Percentiles rank a stretch among this genome's conserved stretches.
Evolutionary conservation across 1,284 basidiomycete genomes (phyloP).

Genomic region (Malassezia vespertilionis): DNA sequence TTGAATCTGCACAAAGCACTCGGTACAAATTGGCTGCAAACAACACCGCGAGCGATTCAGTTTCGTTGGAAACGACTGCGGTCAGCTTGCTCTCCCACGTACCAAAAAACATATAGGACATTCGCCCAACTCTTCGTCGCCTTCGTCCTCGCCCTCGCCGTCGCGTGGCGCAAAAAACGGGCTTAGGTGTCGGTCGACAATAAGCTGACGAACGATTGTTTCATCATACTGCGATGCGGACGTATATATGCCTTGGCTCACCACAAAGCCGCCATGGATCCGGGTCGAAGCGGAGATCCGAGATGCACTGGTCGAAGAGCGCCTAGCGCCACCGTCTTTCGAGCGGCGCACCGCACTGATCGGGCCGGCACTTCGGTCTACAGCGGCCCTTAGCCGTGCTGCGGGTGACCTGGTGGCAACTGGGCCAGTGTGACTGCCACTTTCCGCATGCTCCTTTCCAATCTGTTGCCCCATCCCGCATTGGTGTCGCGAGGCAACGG

Average conservation of each 20-base stretch:
- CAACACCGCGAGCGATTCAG: slow-evolving; percentile 92
- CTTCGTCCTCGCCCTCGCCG: slow-evolving; percentile 62
- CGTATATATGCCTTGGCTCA: slow-evolving; percentile 77
- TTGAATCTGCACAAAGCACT: slow-evolving; percentile 99
- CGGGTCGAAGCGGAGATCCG: slow-evolving; percentile 23
- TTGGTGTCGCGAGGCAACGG: too few relatives aligned
- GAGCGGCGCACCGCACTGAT: not conserved
- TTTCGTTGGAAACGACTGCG: slow-evolving; percentile 29
- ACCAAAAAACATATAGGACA: slow-evolving; percentile 99
- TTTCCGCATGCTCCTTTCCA: too few relatives aligned
- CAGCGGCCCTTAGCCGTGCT: not conserved
- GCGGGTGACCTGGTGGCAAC: not conserved
- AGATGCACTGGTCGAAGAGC: too few relatives aligned
- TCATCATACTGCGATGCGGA: slow-evolving; percentile 75
- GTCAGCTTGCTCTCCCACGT: slow-evolving; percentile 48
- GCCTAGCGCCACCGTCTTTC: not conserved
- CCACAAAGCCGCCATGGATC: slow-evolving; percentile 60
- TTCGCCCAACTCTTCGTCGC: slow-evolving; percentile 64
- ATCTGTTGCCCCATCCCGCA: too few relatives aligned
- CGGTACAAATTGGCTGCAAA: slow-evolving; percentile 94
- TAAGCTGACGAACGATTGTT: slow-evolving; percentile 69
- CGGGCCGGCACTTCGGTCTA: not conserved
- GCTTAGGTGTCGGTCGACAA: slow-evolving; percentile 73
- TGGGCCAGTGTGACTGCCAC: too few relatives aligned
- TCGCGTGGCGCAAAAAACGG: slow-evolving; percentile 93